Conservation (phyloP, 2,329 filamentous ascomycete species). For the Alternaria arbusti region DNA sequence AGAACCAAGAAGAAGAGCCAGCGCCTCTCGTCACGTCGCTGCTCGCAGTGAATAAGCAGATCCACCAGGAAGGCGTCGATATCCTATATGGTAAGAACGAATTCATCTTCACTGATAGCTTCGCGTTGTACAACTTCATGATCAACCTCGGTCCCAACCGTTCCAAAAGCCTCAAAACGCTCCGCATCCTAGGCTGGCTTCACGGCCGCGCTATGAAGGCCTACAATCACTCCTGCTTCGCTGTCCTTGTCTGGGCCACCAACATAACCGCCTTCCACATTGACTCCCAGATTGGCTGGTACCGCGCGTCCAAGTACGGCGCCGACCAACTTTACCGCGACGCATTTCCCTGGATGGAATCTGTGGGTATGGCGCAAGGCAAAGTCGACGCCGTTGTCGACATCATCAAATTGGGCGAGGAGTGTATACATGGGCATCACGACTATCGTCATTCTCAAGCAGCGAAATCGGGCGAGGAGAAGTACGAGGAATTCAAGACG, state of each 20-base stretch:
- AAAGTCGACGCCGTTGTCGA: conserved; percentile 39
- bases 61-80: conserved; percentile 31
- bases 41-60: conserved; percentile 39
- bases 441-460: neutral
- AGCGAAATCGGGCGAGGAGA: neutral
- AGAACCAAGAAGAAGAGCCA: conserved; percentile 9
- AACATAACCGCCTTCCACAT: conserved; percentile 38
- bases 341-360: conserved; percentile 47
- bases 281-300: conserved; percentile 16
- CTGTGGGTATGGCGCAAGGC: conserved; percentile 33
- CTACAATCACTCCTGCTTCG: conserved; percentile 45
- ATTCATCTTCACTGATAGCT: conserved; percentile 34
- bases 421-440: no score
- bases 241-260: conserved; percentile 34
- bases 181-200: conserved; percentile 36
- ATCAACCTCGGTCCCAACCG: conserved; percentile 37
- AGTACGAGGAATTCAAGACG: conserved; percentile 16
- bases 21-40: conserved; percentile 29
- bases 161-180: conserved; percentile 27
- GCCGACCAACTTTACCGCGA: conserved; percentile 46
- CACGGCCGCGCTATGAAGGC: conserved; percentile 31
- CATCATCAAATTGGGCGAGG: conserved; percentile 14
- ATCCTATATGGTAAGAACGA: conserved; percentile 39
- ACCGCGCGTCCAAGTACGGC: conserved; percentile 2
- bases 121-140: conserved; percentile 42